Evolutionary conservation across 441 rosid genomes (phyloP), one percentile per base, ranked within the genome.

Genomic region (Jatropha podagrica): DNA sequence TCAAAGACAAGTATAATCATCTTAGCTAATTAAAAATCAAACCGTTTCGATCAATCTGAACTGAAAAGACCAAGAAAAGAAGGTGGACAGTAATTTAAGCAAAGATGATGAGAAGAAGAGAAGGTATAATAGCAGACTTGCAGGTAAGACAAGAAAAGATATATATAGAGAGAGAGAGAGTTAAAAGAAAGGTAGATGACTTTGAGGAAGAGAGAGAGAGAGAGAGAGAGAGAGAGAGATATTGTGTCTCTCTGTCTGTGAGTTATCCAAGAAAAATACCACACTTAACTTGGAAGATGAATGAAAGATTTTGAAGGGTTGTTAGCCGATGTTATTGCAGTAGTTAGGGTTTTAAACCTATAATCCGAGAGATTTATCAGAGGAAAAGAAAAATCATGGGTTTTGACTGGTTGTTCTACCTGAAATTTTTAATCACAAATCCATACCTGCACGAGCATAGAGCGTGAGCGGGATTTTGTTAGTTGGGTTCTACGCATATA

Each of bases 401-500:
- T 78, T 75, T 87, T 85, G 91, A 85, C 91, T 85, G 91, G 86
- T 83, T 76, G 91, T 78, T 87, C 83, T 77, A 85, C 86, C 90
- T 65, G 86, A 79, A 85, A 76, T 83, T 79, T 44, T 63, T 64
- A 69, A 71, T 63, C 71, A 4, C n/a, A 74, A 9, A 63, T 49
- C 6, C 48, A 44, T 11, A 44, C 48, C 48, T 32, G 9, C 9
- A 7, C 1, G 9, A 14, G 12, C 15, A 13, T 32, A 12, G 32
- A 15, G 55, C 68, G n/a, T 48, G 15, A 23, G n/a, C 18, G 1
- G 11, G 27, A 40, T 26, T 44, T 15, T 61, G 41, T 72, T 61
- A 17, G 42, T 72, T 72, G 54, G 26, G 4, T 23, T 59, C 14
- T 42, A 6, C 2, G 23, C 10, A 6, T 20, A 5, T 7, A 3